Evolutionary conservation across 1,139 yeast species (phyloP), one percentile per base, ranked within the genome.

Genomic region (Hansenula sp.): DNA sequence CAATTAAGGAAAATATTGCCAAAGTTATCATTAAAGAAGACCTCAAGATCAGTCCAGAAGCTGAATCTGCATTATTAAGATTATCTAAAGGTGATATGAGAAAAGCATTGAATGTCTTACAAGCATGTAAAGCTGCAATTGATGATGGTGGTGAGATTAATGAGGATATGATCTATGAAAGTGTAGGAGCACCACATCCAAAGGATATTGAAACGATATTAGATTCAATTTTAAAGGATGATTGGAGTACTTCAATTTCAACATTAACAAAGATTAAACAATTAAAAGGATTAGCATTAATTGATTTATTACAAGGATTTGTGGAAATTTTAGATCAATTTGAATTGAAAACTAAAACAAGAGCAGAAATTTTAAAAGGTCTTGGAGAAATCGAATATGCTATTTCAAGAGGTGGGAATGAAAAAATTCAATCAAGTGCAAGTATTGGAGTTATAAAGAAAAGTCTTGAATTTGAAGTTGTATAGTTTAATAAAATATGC

Each of bases 131-230:
- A 48, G 89, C 96, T 0, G 86, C 95, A 0, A 62, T 79, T 22
- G 79, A 77, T 41, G 65, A 57, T 22, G 67, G 62, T 6, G 67
- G 64, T 18, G 81, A 76, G 42, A 82, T 90, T 30, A 76, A 82
- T 27, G 75, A 73, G 34, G 78, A 77, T 42, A 82, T 86, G 79
- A 81, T 94, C 29, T 94, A 87, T 60, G 96, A 90, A 52, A 90
- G 97, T 62, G 82, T 94, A 37, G 99, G 99, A 3, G 90, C 95
- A 1, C 97, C 98, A 2, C 85, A 84, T 50, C 98, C 98, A 1
- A 73, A 71, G 36, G 97, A 90, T 52, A 74, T 92, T 27, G 86
- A 84, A 53, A 68, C 79, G 0, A 81, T 88, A 11, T 67, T 92
- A 46, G 82, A 83, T 49, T 75, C 92, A 8, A 79, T 92, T 28